These are phyloP conservation scores for Ophiostoma piceae DNA, from an alignment of 2,329 filamentous ascomycete species.

Conservation along the genomic window DNA sequence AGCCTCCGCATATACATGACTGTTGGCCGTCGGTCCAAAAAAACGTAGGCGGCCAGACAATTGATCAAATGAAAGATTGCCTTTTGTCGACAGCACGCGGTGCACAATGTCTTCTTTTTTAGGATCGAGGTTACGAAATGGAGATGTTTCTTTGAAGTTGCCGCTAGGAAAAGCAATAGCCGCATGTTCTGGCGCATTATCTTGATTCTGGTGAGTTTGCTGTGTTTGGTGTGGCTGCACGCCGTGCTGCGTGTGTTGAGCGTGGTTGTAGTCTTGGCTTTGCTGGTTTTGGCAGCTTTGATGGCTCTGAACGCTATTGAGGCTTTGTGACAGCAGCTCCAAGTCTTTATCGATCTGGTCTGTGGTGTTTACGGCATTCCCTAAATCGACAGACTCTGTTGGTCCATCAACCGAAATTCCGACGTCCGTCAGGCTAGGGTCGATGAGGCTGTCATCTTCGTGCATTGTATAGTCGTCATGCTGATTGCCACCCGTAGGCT, in stretches of 20 bases:
- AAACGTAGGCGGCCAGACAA: conserved; percentile 34
- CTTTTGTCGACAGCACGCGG: conserved; percentile 45
- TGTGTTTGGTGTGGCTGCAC: neutral
- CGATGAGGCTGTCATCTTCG: neutral
- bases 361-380: neutral
- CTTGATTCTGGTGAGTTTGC: neutral
- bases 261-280: neutral
- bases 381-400: neutral
- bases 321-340: neutral
- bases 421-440: neutral
- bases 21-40: conserved; percentile 48
- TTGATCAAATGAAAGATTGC: conserved; percentile 49
- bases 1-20: conserved; percentile 45
- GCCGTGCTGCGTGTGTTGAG: neutral
- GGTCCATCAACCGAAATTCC: neutral
- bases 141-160: conserved; percentile 31
- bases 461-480: neutral
- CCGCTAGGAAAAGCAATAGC: neutral
- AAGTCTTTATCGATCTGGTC: neutral
- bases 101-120: conserved; percentile 46
- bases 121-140: conserved; percentile 37
- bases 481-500: neutral
- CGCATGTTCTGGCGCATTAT: neutral
- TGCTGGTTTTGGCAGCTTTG: conserved; percentile 16
- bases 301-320: conserved; percentile 13